Evolutionary conservation across 2,329 filamentous ascomycete species (phyloP), one percentile per base, ranked within the genome.

Genomic region (Diaporthe australafricana): DNA sequence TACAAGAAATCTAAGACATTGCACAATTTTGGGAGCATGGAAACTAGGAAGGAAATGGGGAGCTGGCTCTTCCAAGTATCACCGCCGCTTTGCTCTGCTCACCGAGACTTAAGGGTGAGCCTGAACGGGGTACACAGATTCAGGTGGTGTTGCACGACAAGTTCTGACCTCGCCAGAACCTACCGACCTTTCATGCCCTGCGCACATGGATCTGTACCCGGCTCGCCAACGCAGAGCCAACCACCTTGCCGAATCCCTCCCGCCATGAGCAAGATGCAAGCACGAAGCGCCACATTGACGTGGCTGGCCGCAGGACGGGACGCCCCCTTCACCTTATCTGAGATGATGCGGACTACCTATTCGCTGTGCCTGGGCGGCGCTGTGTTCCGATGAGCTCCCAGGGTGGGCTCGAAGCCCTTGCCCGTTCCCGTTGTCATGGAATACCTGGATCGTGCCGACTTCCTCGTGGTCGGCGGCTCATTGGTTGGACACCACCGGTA

Each of bases 211-310:
- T 62, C 55, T 68, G 71, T 73, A 56, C 71, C 57, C 68, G 22
- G 55, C 71, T 73, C 71, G 71, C 71, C 69, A 73, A 65, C 47
- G 57, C 42, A 40, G 57, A 62, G 70, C 72, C 72, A 70, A 72
- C 70, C 57, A 68, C 17, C 48, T 63, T 20, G n/a, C 65, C 27
- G 70, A 16, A 67, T 48, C 32, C 45, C 32, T 52, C 42, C 52
- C 55, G 55, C 63, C 48, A 45, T 25, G 47, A 32, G 42, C 17
- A 47, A 47, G 45, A 50, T 32, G 25, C 57, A 55, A 66, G 70
- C 65, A 73, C 42, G 50, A 62, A 25, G 48, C 38, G 45, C 65
- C 70, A 70, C 38, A 42, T 45, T 32, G 62, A 27, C 42, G 57
- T 72, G 70, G 72, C 60, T 57, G 52, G 47, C 53, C 53, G 70